Evolutionary conservation across 768 basidiomycete genomes (phyloP).

Genomic region (Phylloporus sp.): DNA sequence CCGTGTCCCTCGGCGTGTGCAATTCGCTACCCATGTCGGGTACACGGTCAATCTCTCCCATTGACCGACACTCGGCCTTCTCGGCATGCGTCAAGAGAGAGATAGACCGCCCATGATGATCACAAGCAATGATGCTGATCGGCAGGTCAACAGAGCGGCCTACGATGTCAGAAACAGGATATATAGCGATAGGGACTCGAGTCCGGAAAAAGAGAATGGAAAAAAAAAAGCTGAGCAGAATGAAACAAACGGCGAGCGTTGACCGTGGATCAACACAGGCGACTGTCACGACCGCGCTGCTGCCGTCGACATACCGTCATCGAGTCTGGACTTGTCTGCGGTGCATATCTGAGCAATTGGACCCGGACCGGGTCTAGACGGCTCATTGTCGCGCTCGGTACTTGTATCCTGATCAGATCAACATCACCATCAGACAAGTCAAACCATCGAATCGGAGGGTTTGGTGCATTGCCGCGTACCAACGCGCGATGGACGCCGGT

Average conservation of each 20-base stretch:
- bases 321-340: neutral
- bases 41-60: too few relatives aligned
- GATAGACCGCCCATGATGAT: neutral
- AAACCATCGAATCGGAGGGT: neutral
- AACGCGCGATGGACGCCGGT: neutral
- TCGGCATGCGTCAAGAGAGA: too few relatives aligned
- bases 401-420: neutral
- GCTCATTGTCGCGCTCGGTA: neutral
- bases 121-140: neutral
- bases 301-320: neutral
- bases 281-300: neutral
- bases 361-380: neutral
- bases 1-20: neutral
- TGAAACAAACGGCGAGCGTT: neutral
- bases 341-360: neutral
- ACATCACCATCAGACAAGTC: neutral
- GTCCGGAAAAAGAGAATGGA: neutral
- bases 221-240: neutral
- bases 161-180: neutral
- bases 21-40: too few relatives aligned
- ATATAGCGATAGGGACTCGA: slow-evolving; percentile 1
- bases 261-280: neutral
- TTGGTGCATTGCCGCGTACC: neutral
- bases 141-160: neutral
- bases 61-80: neutral